Conservation (phyloP, 345 rosid species). For the Excoecaria agallocha region DNA sequence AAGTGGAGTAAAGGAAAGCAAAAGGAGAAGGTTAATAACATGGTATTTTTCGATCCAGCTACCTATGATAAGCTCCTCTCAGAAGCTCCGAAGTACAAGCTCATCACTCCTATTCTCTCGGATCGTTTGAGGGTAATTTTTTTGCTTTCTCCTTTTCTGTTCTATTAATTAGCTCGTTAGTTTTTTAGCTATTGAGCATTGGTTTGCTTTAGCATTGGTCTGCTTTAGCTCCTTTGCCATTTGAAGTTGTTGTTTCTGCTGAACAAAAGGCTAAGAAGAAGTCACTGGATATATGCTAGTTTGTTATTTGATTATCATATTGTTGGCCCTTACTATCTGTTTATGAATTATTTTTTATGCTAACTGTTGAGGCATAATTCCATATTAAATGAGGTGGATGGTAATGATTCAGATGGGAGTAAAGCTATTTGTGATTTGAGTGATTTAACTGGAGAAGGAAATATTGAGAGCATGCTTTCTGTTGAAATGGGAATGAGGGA, state of each 20-base stretch:
- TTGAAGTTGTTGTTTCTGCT: conserved; percentile 92
- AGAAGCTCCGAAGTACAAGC: conserved; percentile 36
- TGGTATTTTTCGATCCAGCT: conserved; percentile 32
- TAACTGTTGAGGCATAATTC: conserved; percentile 5
- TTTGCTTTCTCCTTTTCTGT: background rate
- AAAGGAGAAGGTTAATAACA: conserved; percentile 37
- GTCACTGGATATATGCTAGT: conserved; percentile 59
- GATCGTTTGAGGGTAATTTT: conserved; percentile 29
- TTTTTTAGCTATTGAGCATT: background rate
- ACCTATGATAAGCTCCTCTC: conserved; percentile 32
- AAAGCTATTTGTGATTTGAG: too few relatives aligned
- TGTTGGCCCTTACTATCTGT: conserved; percentile 1
- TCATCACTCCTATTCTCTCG: conserved; percentile 31
- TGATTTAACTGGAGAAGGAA: too few relatives aligned
- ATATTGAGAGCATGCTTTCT: too few relatives aligned
- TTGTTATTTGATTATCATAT: conserved; percentile 14
- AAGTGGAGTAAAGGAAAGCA: conserved; percentile 40
- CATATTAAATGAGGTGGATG: conserved; percentile 42
- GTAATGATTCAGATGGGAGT: conserved; percentile 49
- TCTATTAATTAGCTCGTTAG: background rate
- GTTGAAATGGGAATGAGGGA: too few relatives aligned
- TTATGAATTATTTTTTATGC: background rate
- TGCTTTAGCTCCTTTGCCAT: conserved; percentile 92
- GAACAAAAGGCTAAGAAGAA: conserved; percentile 94
- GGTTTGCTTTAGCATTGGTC: conserved; percentile 94